Evolutionary conservation across 2,329 filamentous ascomycete genomes (phyloP).

Genomic region (Aspergillus aculeatinus): DNA sequence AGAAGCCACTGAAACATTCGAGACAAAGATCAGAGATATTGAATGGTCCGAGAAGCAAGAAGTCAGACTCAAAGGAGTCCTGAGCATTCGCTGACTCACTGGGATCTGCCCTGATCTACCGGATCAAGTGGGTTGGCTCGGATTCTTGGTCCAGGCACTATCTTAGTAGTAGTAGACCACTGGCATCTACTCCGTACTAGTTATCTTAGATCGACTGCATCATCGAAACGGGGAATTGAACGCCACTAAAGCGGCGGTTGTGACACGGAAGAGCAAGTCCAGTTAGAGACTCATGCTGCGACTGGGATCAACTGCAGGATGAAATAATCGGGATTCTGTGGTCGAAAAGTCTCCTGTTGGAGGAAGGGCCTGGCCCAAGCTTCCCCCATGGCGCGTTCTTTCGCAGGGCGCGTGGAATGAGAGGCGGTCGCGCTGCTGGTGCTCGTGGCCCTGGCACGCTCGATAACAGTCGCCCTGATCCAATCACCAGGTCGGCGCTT

Average conservation of each 20-base stretch:
- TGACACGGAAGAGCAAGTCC: background rate
- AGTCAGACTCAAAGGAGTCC: background rate
- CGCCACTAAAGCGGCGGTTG: conserved; percentile 6
- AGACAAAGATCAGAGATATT: background rate
- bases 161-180: background rate
- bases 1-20: background rate
- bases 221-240: background rate
- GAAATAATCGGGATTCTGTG: conserved; percentile 35
- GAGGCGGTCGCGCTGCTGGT: conserved; percentile 18
- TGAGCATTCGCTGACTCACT: too few relatives aligned
- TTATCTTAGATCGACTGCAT: background rate
- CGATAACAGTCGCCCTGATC: conserved; percentile 13
- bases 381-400: conserved; percentile 18
- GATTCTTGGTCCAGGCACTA: background rate
- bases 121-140: background rate
- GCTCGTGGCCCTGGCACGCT: conserved; percentile 7
- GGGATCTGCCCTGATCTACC: background rate
- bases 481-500: conserved; percentile 19
- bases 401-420: conserved; percentile 25
- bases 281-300: background rate
- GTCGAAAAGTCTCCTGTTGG: conserved; percentile 10
- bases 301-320: conserved; percentile 7
- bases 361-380: conserved; percentile 17
- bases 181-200: background rate
- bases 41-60: too few relatives aligned